Conservation (phyloP, 768 basidiomycete species). For the Amanita brunnescens region DNA sequence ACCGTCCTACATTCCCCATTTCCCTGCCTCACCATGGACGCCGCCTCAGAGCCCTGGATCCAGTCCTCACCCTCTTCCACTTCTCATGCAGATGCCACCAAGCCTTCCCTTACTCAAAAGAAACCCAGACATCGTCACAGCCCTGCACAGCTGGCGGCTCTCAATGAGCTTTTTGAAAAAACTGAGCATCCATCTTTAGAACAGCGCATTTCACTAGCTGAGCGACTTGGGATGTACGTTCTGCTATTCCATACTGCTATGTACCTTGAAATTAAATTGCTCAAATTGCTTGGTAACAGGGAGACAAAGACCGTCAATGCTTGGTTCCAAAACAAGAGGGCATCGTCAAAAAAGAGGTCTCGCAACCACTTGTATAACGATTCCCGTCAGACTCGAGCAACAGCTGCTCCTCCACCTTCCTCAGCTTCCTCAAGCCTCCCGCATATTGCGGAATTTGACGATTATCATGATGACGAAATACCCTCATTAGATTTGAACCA, state of each 20-base stretch:
- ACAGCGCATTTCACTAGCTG: conserved; percentile 57
- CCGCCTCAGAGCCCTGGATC: conserved; percentile 2
- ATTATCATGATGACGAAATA: conserved; percentile 39
- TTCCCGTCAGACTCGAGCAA: conserved; percentile 8
- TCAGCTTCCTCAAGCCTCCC: conserved; percentile 21
- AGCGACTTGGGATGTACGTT: conserved; percentile 68
- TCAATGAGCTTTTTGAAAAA: conserved; percentile 73
- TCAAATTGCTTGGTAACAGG: conserved; percentile 31
- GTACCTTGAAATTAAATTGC: conserved; percentile 12
- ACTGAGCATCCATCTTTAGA: conserved; percentile 69
- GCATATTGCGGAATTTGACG: conserved; percentile 32
- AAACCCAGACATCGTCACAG: conserved; percentile 76
- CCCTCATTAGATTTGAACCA: conserved; percentile 24
- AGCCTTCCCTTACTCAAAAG: conserved; percentile 41
- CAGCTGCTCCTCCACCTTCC: conserved; percentile 20
- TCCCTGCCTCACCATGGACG: conserved; percentile 7
- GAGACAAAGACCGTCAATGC: conserved; percentile 81
- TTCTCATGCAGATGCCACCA: conserved; percentile 16
- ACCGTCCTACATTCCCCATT: conserved; percentile 13
- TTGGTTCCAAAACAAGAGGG: conserved; percentile 84
- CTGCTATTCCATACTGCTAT: conserved; percentile 9
- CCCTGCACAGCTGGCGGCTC: conserved; percentile 59
- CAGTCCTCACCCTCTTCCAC: conserved; percentile 19
- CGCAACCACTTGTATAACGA: conserved; percentile 23
- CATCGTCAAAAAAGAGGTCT: conserved; percentile 69